phyloP scores from a whole-genome alignment of 768 basidiomycete genomes.

The Dentipellis sp. region DNA sequence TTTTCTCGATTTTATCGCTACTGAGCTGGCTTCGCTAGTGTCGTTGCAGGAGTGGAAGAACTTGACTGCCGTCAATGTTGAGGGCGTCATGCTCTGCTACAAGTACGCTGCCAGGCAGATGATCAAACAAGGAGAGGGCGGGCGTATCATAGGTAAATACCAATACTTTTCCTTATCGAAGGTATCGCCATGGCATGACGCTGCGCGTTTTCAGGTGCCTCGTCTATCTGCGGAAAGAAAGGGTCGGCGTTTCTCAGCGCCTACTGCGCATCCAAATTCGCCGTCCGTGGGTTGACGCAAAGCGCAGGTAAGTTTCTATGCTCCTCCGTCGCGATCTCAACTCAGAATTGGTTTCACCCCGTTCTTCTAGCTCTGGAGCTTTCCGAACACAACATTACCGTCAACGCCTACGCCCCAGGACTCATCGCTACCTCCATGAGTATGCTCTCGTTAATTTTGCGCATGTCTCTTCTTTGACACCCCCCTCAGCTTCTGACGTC shows the following conservation, averaged over 20 bases:
- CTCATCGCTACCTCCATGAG: conserved; percentile 10
- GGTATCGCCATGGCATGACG: not conserved
- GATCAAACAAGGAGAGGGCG: conserved; percentile 11
- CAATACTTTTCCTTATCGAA: not conserved
- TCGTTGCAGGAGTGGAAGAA: conserved; percentile 2
- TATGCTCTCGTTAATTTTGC: not conserved
- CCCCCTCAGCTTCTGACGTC: not conserved
- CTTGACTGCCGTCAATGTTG: conserved; percentile 5
- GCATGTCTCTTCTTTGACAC: not conserved
- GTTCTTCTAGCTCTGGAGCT: conserved; percentile 9
- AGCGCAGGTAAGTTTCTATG: conserved; percentile 4
- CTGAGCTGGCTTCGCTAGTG: not conserved
- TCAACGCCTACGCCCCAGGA: conserved; percentile 18
- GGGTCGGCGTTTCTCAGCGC: not conserved
- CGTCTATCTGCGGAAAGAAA: conserved; percentile 8
- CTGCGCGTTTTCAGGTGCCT: conserved; percentile 1
- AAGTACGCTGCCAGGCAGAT: conserved; percentile 16
- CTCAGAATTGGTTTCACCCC: not conserved
- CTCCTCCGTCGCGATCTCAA: not conserved
- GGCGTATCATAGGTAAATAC: conserved; percentile 10
- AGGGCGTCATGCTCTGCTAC: conserved; percentile 17
- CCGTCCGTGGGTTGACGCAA: conserved; percentile 16
- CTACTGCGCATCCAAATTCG: conserved; percentile 16
- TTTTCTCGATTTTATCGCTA: not conserved
- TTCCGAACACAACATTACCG: conserved; percentile 13